A percentile compares a stretch with the other conserved stretches of the same genome.
phyloP scores from a whole-genome alignment of 2,329 filamentous ascomycete genomes.

The Cucurbitaria berberidis region DNA sequence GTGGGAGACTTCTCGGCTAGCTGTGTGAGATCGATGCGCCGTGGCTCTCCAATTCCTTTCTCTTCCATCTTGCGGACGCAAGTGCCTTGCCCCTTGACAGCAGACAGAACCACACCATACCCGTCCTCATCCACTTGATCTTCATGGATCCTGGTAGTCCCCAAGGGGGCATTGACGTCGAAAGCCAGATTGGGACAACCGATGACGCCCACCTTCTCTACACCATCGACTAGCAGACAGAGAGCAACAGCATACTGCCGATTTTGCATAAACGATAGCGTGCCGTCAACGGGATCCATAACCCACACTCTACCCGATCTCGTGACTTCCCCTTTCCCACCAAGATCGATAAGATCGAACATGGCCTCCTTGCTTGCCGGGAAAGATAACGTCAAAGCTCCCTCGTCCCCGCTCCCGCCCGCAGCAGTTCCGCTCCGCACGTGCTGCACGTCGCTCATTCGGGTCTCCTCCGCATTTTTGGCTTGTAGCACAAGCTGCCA shows the following conservation, averaged over 20 bases:
- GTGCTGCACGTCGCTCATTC: slow-evolving; percentile 30
- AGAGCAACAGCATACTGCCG: slow-evolving; percentile 69
- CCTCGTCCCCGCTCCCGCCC: not conserved
- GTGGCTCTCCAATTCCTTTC: slow-evolving; percentile 40
- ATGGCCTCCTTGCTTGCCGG: slow-evolving; percentile 61
- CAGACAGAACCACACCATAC: slow-evolving; percentile 53
- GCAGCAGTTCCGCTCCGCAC: slow-evolving; percentile 9
- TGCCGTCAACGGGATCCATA: slow-evolving; percentile 70
- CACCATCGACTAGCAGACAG: slow-evolving; percentile 63
- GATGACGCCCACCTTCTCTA: slow-evolving; percentile 64
- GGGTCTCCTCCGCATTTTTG: slow-evolving; percentile 31
- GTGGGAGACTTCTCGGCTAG: slow-evolving; percentile 35
- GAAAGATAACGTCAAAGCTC: slow-evolving; percentile 20
- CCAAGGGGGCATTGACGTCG: slow-evolving; percentile 29
- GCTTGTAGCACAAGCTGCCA: slow-evolving; percentile 59
- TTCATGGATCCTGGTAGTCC: slow-evolving; percentile 35
- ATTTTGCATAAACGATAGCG: slow-evolving; percentile 65
- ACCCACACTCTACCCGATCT: slow-evolving; percentile 61
- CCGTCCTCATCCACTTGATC: slow-evolving; percentile 53
- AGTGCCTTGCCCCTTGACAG: slow-evolving; percentile 55
- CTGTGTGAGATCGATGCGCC: slow-evolving; percentile 34
- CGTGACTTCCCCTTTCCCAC: slow-evolving; percentile 60
- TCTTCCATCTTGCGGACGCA: slow-evolving; percentile 49
- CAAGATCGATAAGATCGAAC: slow-evolving; percentile 67
- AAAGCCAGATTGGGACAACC: slow-evolving; percentile 67